Percentiles rank a stretch among this genome's conserved stretches.
These are phyloP conservation scores for Rhodomyrtus psidioides DNA, from an alignment of 441 rosid genomes.

Conservation along the genomic window DNA sequence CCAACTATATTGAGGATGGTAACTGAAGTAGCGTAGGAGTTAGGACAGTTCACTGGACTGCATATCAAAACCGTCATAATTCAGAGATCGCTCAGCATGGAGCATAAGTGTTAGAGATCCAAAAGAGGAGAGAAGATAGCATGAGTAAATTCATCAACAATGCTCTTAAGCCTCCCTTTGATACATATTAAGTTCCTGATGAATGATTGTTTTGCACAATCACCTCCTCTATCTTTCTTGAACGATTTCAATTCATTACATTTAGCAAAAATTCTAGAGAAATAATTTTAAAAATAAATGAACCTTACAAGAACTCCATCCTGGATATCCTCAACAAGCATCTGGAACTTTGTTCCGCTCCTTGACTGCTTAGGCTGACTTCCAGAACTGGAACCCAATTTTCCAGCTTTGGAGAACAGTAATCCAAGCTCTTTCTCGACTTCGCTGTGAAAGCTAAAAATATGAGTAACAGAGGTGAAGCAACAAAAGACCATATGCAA, in stretches of 20 bases:
- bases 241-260: neutral
- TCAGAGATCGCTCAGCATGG: neutral
- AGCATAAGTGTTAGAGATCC: neutral
- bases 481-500: neutral
- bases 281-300: neutral
- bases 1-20: neutral
- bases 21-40: neutral
- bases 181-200: neutral
- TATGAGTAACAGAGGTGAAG: conserved; percentile 2
- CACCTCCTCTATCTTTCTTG: neutral
- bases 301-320: conserved; percentile 89
- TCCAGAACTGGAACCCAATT: conserved; percentile 38
- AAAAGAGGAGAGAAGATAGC: neutral
- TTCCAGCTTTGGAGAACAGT: conserved; percentile 64
- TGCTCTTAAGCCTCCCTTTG: neutral
- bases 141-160: neutral
- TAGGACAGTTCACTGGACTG: neutral
- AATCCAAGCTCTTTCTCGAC: conserved; percentile 89
- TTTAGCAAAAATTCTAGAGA: neutral
- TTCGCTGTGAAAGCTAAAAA: conserved; percentile 39
- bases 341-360: conserved; percentile 63
- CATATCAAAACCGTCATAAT: neutral
- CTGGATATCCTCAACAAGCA: conserved; percentile 90
- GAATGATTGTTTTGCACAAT: neutral
- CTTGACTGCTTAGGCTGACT: conserved; percentile 53